These are phyloP conservation scores for Leucaena leucocephala DNA, from an alignment of 306 rosid species.

Conservation along the genomic window DNA sequence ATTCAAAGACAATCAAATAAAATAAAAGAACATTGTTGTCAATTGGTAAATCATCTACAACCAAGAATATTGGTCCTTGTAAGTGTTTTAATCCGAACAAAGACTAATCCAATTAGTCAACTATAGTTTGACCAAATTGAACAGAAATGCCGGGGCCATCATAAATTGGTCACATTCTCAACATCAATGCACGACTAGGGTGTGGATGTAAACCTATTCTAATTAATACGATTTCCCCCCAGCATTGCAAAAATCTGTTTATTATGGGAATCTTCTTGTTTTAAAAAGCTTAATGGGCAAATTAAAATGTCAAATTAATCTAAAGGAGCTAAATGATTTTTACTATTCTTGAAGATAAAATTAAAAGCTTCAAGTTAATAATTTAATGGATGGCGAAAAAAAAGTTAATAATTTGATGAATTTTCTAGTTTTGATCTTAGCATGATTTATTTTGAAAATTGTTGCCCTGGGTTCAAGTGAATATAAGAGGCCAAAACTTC, in stretches of 20 bases:
- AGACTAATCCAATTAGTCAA: not conserved
- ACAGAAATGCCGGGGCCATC: not conserved
- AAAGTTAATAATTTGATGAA: not conserved
- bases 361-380: not conserved
- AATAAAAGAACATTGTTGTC: slow-evolving; percentile 22
- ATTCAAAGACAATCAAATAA: slow-evolving; percentile 14
- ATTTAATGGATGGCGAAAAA: not conserved
- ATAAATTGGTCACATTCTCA: not conserved
- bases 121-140: not conserved
- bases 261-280: too few species aligned
- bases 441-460: slow-evolving; percentile 24
- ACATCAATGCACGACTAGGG: not conserved
- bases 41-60: not conserved
- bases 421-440: slow-evolving; percentile 15
- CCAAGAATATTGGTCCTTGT: slow-evolving; percentile 20
- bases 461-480: slow-evolving; percentile 10
- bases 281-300: not conserved
- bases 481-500: slow-evolving; percentile 26
- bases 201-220: not conserved
- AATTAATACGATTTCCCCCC: not conserved
- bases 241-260: not conserved
- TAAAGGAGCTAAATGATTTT: not conserved
- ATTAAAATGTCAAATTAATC: not conserved
- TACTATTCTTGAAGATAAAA: not conserved
- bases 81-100: slow-evolving; percentile 18